Evolutionary conservation across 179 eudicot genomes (phyloP).

Genomic region (Actinidia chinensis): DNA sequence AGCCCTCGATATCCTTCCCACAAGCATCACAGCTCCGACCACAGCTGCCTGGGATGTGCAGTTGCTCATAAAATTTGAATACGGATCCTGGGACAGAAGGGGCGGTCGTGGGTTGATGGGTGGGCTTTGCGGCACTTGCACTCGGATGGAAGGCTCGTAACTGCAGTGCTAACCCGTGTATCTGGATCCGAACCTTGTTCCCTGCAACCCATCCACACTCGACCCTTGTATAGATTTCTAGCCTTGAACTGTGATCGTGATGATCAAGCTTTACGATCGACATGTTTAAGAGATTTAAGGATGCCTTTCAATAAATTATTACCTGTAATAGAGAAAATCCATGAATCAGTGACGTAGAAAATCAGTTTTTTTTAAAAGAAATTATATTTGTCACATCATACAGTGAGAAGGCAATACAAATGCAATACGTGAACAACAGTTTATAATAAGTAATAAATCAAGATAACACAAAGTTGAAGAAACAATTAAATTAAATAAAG

Average conservation of each 20-base stretch:
- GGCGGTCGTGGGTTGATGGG: constrained; percentile 12
- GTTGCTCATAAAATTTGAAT: constrained; percentile 11
- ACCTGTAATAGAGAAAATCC: too few relatives aligned
- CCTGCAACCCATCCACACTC: constrained; percentile 17
- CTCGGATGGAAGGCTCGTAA: constrained; percentile 17
- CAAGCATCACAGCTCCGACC: constrained; percentile 26
- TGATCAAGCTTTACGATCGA: too few relatives aligned
- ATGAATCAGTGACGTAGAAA: too few relatives aligned
- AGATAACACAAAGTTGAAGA: too few relatives aligned
- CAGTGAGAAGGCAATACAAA: too few relatives aligned
- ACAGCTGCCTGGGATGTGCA: not conserved
- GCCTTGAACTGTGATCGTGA: constrained; percentile 6
- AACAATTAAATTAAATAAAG: too few relatives aligned
- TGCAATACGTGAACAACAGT: too few relatives aligned
- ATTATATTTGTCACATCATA: too few relatives aligned
- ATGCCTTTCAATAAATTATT: too few relatives aligned
- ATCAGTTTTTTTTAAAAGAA: too few relatives aligned
- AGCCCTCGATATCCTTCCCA: constrained; percentile 27
- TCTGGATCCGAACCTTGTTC: constrained; percentile 1
- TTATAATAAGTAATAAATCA: too few relatives aligned
- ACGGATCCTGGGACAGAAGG: constrained; percentile 7
- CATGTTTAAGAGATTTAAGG: too few relatives aligned
- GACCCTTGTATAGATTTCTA: constrained; percentile 1
- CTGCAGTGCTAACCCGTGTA: constrained; percentile 19
- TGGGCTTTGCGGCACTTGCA: constrained; percentile 5